phyloP scores from a whole-genome alignment of 1,284 basidiomycete species.

The Rugosomyces carneus region DNA sequence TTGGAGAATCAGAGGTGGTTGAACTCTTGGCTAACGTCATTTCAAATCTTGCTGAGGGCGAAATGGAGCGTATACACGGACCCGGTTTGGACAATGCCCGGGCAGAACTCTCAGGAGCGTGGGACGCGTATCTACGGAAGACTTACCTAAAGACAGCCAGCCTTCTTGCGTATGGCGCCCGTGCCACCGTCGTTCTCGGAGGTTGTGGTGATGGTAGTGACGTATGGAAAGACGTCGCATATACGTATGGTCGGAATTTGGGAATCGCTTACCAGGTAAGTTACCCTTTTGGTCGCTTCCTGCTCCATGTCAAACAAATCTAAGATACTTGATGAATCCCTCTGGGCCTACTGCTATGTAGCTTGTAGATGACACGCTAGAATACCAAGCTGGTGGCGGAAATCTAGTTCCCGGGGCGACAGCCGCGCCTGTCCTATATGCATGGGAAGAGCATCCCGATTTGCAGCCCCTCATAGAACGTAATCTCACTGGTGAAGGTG shows the following conservation, averaged over 20 bases:
- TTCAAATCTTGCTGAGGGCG: constrained; percentile 94
- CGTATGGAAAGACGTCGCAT: constrained; percentile 90
- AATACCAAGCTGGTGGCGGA: constrained; percentile 61
- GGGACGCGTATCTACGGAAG: constrained; percentile 88
- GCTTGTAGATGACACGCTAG: constrained; percentile 91
- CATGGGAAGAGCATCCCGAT: constrained; percentile 85
- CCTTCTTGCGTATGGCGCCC: constrained; percentile 89
- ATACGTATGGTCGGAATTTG: constrained; percentile 45
- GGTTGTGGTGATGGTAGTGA: constrained; percentile 70
- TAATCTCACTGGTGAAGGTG: constrained; percentile 78
- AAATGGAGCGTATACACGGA: constrained; percentile 83
- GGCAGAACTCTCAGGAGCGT: constrained; percentile 42
- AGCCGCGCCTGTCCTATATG: constrained; percentile 91
- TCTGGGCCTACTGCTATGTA: constrained; percentile 23
- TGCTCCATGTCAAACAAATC: constrained; percentile 1
- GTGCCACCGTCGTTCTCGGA: constrained; percentile 88
- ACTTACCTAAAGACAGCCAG: constrained; percentile 96
- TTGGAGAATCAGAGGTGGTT: constrained; percentile 86
- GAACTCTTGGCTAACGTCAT: constrained; percentile 92
- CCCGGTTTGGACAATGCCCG: constrained; percentile 22
- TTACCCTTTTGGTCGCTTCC: constrained; percentile 21
- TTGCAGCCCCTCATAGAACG: constrained; percentile 81
- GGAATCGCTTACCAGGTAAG: constrained; percentile 91
- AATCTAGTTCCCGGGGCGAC: constrained; percentile 82
- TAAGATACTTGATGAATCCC: not conserved